phyloP scores from a whole-genome alignment of 1,284 basidiomycete genomes.

The Irpex rosettiformis region DNA sequence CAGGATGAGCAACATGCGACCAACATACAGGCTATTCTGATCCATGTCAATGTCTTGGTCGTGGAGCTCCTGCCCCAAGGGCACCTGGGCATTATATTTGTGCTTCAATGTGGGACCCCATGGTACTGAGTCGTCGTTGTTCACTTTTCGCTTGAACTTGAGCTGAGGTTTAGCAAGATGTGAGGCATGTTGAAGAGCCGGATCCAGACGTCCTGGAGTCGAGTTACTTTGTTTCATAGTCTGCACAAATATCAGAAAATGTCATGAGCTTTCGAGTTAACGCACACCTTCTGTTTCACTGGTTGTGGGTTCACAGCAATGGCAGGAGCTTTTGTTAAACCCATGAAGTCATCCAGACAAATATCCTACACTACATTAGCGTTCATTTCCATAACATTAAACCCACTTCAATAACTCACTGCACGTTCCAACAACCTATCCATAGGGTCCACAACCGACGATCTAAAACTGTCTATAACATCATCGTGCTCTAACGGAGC shows the following conservation, averaged over 20 bases:
- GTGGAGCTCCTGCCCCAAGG: constrained; percentile 58
- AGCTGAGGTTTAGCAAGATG: constrained; percentile 79
- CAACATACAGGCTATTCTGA: constrained; percentile 13
- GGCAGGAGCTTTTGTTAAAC: constrained; percentile 63
- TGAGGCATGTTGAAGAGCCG: constrained; percentile 65
- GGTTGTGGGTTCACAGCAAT: constrained; percentile 50
- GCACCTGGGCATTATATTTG: constrained; percentile 80
- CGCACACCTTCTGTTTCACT: constrained; percentile 28
- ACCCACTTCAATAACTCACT: constrained; percentile 40
- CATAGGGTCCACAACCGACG: constrained; percentile 77
- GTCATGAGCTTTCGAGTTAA: background rate
- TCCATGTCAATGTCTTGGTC: constrained; percentile 36
- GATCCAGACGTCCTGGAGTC: constrained; percentile 44
- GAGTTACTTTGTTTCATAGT: constrained; percentile 28
- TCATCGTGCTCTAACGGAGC: constrained; percentile 58
- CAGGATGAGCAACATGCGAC: constrained; percentile 27
- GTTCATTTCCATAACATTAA: constrained; percentile 3
- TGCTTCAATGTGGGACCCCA: constrained; percentile 64
- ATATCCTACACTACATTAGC: constrained; percentile 55
- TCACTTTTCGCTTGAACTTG: constrained; percentile 54
- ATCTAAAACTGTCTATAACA: constrained; percentile 77
- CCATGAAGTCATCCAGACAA: constrained; percentile 76
- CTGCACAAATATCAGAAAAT: background rate
- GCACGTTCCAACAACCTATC: constrained; percentile 85
- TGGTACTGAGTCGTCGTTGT: constrained; percentile 50